Conservation (phyloP, 2,329 filamentous ascomycete genomes). For the Microcyclosporella mali region DNA sequence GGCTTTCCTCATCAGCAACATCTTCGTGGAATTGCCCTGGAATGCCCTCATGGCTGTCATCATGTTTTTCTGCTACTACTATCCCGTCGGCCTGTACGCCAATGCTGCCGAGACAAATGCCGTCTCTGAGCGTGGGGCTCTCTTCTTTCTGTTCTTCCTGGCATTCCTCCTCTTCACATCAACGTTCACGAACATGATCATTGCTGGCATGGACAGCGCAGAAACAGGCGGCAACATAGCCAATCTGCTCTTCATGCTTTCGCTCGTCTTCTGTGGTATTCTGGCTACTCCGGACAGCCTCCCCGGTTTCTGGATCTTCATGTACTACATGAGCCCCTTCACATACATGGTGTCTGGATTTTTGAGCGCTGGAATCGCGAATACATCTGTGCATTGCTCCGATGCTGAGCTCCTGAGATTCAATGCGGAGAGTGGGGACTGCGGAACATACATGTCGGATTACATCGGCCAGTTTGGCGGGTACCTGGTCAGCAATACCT, state of each 20-base stretch:
- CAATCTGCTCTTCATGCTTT: conserved; percentile 66
- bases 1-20: conserved; percentile 75
- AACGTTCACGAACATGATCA: conserved; percentile 73
- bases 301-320: conserved; percentile 70
- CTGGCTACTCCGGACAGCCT: conserved; percentile 58
- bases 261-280: conserved; percentile 65
- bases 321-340: conserved; percentile 75
- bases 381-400: conserved; percentile 60
- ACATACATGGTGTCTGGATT: conserved; percentile 74
- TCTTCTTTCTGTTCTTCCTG: conserved; percentile 73
- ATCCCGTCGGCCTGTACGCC: conserved; percentile 68
- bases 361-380: conserved; percentile 63
- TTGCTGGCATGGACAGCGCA: conserved; percentile 67
- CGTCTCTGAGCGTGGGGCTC: conserved; percentile 61
- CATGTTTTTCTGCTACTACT: conserved; percentile 79
- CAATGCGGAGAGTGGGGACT: conserved; percentile 49
- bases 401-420: conserved; percentile 65
- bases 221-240: conserved; percentile 71
- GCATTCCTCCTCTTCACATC: conserved; percentile 64
- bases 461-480: conserved; percentile 36
- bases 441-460: conserved; percentile 34
- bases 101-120: conserved; percentile 57
- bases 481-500: conserved; percentile 30
- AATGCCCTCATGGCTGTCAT: conserved; percentile 70
- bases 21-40: conserved; percentile 81